Base-by-base conservation (phyloP, 768 basidiomycete species). In the Pleurotus sapidus region DNA sequence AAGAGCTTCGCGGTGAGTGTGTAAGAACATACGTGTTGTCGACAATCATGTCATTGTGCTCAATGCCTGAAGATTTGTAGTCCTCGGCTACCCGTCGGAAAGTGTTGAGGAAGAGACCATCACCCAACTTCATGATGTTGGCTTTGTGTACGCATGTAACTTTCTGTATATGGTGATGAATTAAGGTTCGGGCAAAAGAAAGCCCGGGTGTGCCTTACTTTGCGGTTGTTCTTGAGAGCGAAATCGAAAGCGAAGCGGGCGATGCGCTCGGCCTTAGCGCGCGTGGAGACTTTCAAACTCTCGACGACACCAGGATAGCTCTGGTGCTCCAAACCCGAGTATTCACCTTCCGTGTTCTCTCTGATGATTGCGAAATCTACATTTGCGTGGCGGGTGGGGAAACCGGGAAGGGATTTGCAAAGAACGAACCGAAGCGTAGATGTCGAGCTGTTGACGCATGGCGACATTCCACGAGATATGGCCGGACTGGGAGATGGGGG, bases 391-490 rank as follows among this genome's bases (percentile, higher is more conserved):
- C 97, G 90, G 38, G 97, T 98, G 43, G 95, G 91, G 76, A 93
- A 87, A 53, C 97, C 97, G 11, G 94, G 93, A 51, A 98, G 85
- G 46, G 96, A 94, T 76, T 98, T 98, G 88, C 96, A 98, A 54
- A 98, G 83, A 54, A 98, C 95, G 64, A 98, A 98, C 91, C 8
- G 96, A 98, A 20, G 97, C 97, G 73, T 98, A 99, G 64, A 99
- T 98, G 73, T 99, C 97, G 61, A 99, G 90, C 70, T 96, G 92
- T 71, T 98, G 96, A 63, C 97, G 91, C 95, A 99, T 98, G 61
- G 97, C 97, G 58, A 99, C 97, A 70, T 99, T 99, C 97, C 97
- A 99, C 59, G 97, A 98, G 62, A 96, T 94, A 74, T 99, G 97
- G 2, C 94, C 95, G 17, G 87, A 87, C 73, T 92, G 90, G 54